Conservation (phyloP, 768 basidiomycete genomes). For the Dioszegia crocea region DNA sequence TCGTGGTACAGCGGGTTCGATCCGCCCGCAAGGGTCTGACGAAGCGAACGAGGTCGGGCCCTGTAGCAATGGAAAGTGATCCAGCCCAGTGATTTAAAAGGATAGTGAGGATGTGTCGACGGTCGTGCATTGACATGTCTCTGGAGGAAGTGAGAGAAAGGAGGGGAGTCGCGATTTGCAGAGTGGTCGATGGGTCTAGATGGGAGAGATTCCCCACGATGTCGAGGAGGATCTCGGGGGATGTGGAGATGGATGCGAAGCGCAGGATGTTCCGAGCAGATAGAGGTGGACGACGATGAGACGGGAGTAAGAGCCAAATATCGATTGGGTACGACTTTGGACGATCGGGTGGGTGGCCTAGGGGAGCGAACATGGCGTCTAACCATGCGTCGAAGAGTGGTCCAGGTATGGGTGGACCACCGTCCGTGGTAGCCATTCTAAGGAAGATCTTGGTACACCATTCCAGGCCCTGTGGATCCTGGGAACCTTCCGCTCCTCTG, state of each 20-base stretch:
- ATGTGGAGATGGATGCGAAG: background rate
- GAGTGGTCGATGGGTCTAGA: background rate
- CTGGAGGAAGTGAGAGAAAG: background rate
- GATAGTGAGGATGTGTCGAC: background rate
- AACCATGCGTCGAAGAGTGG: constrained; percentile 6
- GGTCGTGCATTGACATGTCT: background rate
- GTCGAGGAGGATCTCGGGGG: background rate
- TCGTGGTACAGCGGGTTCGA: background rate
- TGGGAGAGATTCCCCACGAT: background rate
- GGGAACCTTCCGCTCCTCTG: background rate
- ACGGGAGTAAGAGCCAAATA: background rate
- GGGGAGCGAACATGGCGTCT: background rate
- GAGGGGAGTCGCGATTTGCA: background rate
- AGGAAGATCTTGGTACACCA: constrained; percentile 3
- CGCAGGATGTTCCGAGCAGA: background rate
- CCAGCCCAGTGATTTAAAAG: constrained; percentile 2
- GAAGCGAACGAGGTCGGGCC: background rate
- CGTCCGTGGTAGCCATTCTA: background rate
- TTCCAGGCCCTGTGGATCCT: background rate
- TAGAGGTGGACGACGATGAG: background rate
- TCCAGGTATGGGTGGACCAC: background rate
- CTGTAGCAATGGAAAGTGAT: background rate
- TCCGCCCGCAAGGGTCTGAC: background rate
- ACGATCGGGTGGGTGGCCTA: background rate
- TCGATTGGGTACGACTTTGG: background rate